Evolutionary conservation across 768 basidiomycete species (phyloP).

Genomic region (Russula virescens): DNA sequence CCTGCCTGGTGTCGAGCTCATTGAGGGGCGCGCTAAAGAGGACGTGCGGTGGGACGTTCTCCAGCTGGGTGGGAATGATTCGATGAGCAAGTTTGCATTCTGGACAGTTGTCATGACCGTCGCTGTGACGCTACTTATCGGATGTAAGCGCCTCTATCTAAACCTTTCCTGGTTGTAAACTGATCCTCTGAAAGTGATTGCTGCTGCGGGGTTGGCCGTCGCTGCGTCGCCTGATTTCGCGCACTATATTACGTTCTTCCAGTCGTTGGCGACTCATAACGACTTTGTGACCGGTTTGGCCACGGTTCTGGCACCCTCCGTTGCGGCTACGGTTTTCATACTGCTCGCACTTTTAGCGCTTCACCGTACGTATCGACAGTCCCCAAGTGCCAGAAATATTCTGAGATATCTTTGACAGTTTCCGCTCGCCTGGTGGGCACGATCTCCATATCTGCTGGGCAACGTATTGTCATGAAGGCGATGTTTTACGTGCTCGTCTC

Average conservation of each 20-base stretch:
- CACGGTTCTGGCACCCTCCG: conserved; percentile 61
- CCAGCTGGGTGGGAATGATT: conserved; percentile 46
- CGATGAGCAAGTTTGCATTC: conserved; percentile 43
- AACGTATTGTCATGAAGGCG: conserved; percentile 55
- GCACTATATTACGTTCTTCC: conserved; percentile 63
- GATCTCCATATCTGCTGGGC: conserved; percentile 57
- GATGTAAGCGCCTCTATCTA: conserved; percentile 44
- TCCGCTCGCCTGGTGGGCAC: conserved; percentile 37
- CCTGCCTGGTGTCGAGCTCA: conserved; percentile 58
- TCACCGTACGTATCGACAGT: conserved; percentile 42
- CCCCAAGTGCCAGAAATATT: background rate
- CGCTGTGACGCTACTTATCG: conserved; percentile 47
- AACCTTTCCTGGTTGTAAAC: background rate
- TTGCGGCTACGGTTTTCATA: conserved; percentile 56
- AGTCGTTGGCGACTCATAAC: conserved; percentile 43
- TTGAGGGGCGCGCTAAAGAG: conserved; percentile 77
- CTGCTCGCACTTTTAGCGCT: conserved; percentile 46
- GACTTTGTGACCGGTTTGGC: conserved; percentile 56
- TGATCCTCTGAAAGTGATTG: conserved; percentile 48
- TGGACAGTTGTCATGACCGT: conserved; percentile 53
- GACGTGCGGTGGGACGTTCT: conserved; percentile 78
- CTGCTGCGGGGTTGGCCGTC: conserved; percentile 61
- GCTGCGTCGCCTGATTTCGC: conserved; percentile 67
- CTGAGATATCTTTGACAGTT: conserved; percentile 13
- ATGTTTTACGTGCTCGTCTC: conserved; percentile 53